Conservation (phyloP, 2,329 filamentous ascomycete genomes). For the Colletotrichum sp. region DNA sequence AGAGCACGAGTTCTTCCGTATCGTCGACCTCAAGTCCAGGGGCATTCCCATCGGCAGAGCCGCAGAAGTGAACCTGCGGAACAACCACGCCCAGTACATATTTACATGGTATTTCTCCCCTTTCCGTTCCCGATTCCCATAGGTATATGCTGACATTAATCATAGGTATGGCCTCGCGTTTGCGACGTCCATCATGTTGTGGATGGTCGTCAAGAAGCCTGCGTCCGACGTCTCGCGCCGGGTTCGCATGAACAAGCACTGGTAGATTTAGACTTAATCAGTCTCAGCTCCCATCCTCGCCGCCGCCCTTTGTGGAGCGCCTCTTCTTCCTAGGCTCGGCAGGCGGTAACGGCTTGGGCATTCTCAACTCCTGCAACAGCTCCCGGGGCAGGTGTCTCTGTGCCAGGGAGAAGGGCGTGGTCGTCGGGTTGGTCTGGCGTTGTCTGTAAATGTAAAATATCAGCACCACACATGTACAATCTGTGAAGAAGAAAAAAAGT, state of each 20-base stretch:
- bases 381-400: conserved; percentile 83
- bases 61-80: conserved; percentile 89
- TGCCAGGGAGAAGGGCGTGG: conserved; percentile 85
- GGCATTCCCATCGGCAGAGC: conserved; percentile 90
- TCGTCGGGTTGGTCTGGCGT: conserved; percentile 72
- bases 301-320: conserved; percentile 25
- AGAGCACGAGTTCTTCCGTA: conserved; percentile 81
- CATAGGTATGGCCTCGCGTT: conserved; percentile 82
- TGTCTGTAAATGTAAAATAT: conserved; percentile 61
- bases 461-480: conserved; percentile 4
- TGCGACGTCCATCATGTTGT: conserved; percentile 94
- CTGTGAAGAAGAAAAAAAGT: conserved; percentile 13
- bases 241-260: conserved; percentile 77
- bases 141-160: conserved; percentile 1
- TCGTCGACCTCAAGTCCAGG: conserved; percentile 76
- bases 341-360: conserved; percentile 55
- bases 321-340: conserved; percentile 52
- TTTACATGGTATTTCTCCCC: conserved; percentile 80
- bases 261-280: conserved; percentile 49
- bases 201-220: conserved; percentile 91
- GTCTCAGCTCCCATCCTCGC: background rate
- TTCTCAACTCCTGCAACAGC: conserved; percentile 80
- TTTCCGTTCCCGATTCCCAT: background rate
- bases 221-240: conserved; percentile 74
- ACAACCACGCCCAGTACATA: conserved; percentile 98